Percentiles rank a stretch among this genome's conserved stretches.
phyloP scores from a whole-genome alignment of 2,329 filamentous ascomycete species.

The Trichoderma brevicompactum region DNA sequence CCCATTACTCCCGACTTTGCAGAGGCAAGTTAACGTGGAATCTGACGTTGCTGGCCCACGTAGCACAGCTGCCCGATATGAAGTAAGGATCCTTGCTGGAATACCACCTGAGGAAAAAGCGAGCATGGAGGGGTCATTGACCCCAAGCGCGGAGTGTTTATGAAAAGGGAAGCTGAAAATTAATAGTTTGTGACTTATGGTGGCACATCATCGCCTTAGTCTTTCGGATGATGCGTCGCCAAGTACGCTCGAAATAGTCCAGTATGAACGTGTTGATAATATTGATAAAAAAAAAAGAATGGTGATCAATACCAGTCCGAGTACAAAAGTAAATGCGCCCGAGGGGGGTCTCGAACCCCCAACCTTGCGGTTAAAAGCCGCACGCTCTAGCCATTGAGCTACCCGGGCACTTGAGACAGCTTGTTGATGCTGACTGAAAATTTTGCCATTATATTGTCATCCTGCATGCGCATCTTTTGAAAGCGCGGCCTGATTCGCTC shows the following conservation, averaged over 20 bases:
- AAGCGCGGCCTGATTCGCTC: no score
- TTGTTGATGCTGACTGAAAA: neutral
- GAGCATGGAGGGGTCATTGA: neutral
- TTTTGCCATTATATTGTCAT: no score
- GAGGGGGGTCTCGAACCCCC: constrained; percentile 42
- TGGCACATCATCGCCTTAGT: neutral
- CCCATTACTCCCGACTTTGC: neutral
- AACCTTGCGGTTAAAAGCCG: constrained; percentile 43
- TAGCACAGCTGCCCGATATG: constrained; percentile 7
- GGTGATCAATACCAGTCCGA: no score
- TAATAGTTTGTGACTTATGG: no score
- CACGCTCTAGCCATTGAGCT: constrained; percentile 44
- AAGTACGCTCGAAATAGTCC: no score
- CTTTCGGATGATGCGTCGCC: neutral
- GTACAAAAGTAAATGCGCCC: constrained; percentile 33
- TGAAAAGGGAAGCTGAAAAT: neutral
- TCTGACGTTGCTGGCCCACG: neutral
- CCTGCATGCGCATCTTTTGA: no score
- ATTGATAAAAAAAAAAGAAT: neutral
- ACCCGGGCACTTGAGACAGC: constrained; percentile 32
- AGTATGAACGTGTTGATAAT: neutral
- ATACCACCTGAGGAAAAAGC: neutral
- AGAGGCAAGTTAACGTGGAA: neutral
- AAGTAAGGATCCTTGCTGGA: constrained; percentile 1
- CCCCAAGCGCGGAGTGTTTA: neutral